These are phyloP conservation scores for Tulasnella sp. DNA, from an alignment of 768 basidiomycete species.

Conservation along the genomic window DNA sequence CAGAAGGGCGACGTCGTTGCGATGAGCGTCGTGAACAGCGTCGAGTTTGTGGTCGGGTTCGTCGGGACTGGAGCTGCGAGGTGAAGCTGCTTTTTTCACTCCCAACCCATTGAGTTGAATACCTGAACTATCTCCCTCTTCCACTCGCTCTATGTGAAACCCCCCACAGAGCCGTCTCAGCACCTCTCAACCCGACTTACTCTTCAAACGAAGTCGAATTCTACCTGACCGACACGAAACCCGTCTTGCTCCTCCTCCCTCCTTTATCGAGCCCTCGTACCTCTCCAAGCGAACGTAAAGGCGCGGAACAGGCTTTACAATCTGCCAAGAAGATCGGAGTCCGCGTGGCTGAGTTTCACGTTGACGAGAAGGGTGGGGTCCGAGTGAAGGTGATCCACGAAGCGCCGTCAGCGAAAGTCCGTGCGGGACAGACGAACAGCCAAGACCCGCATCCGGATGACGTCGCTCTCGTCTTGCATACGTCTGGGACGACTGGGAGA, in stretches of 20 bases:
- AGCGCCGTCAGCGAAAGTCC: background rate
- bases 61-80: constrained; percentile 19
- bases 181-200: constrained; percentile 20
- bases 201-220: constrained; percentile 19
- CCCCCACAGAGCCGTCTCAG: constrained; percentile 17
- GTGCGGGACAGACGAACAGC: background rate
- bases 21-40: constrained; percentile 17
- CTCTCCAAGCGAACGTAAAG: background rate
- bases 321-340: constrained; percentile 15
- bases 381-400: background rate
- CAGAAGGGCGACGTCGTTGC: constrained; percentile 18
- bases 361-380: background rate
- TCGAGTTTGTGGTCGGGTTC: constrained; percentile 21
- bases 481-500: constrained; percentile 44
- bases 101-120: background rate
- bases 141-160: background rate
- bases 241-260: constrained; percentile 19
- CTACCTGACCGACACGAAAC: constrained; percentile 21
- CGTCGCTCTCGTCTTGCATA: constrained; percentile 45
- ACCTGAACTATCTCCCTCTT: background rate
- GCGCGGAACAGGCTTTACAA: constrained; percentile 14
- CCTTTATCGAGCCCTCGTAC: background rate
- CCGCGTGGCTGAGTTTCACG: constrained; percentile 12
- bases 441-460: constrained; percentile 28
- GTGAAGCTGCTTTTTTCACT: constrained; percentile 1